phyloP scores from a whole-genome alignment of 2,329 filamentous ascomycete genomes.

The Nemania sp. region DNA sequence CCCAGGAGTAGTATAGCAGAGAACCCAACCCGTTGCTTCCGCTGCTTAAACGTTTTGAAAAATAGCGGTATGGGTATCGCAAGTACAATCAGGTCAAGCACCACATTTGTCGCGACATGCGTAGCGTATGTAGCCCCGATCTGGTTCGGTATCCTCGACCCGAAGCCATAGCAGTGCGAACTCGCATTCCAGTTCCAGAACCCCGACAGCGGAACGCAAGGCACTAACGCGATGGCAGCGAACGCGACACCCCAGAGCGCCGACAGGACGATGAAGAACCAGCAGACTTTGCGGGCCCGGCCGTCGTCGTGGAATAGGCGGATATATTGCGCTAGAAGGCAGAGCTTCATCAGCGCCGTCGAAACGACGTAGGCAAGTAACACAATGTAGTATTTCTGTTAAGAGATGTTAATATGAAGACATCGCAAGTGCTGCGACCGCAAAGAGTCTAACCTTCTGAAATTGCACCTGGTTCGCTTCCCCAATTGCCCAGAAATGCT shows the following conservation, averaged over 20 bases:
- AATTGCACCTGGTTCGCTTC: slow-evolving; percentile 40
- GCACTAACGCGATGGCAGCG: slow-evolving; percentile 48
- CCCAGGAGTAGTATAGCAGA: slow-evolving; percentile 50
- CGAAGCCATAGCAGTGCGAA: slow-evolving; percentile 50
- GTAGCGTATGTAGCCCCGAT: slow-evolving; percentile 48
- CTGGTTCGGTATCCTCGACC: slow-evolving; percentile 43
- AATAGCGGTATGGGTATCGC: slow-evolving; percentile 50
- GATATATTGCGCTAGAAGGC: slow-evolving; percentile 54
- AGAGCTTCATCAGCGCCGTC: slow-evolving; percentile 54
- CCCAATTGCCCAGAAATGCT: slow-evolving; percentile 45
- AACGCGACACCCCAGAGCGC: slow-evolving; percentile 51
- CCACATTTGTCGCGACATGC: slow-evolving; percentile 50
- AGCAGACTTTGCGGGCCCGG: slow-evolving; percentile 43
- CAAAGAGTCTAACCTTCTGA: slow-evolving; percentile 40
- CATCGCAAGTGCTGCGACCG: not conserved
- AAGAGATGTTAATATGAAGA: slow-evolving; percentile 22
- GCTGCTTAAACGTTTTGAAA: slow-evolving; percentile 43
- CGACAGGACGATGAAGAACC: slow-evolving; percentile 44
- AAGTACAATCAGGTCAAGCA: slow-evolving; percentile 51
- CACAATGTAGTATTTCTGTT: slow-evolving; percentile 51
- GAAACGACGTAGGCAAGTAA: slow-evolving; percentile 51
- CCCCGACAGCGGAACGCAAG: slow-evolving; percentile 49
- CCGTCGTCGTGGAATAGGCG: slow-evolving; percentile 49
- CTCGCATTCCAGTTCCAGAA: slow-evolving; percentile 49
- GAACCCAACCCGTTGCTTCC: slow-evolving; percentile 50